Evolutionary conservation across 2,329 filamentous ascomycete genomes (phyloP).

Genomic region (Xylariaceae sp.): DNA sequence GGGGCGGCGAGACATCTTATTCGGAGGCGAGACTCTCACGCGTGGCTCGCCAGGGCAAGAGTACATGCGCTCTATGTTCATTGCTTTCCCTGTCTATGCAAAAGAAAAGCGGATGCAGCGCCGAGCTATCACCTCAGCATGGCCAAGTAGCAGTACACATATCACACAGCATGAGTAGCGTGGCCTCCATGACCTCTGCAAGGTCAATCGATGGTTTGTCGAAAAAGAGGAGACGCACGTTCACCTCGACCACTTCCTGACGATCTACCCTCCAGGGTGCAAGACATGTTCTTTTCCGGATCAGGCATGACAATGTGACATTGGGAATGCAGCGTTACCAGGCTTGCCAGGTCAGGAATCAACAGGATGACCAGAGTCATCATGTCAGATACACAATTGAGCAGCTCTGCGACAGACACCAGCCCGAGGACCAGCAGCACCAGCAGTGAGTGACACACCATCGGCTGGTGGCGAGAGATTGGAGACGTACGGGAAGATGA

Average conservation of each 20-base stretch:
- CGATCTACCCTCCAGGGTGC: no score
- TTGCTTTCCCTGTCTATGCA: slow-evolving; percentile 24
- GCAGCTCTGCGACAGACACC: no score
- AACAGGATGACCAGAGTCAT: slow-evolving; percentile 3
- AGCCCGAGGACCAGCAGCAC: no score
- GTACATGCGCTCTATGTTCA: slow-evolving; percentile 22
- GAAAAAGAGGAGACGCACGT: slow-evolving; percentile 7
- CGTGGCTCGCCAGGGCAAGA: not conserved
- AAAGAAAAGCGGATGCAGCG: slow-evolving; percentile 22
- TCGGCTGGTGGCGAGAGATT: no score
- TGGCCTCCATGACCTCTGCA: slow-evolving; percentile 3
- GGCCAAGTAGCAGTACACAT: slow-evolving; percentile 23
- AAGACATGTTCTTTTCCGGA: not conserved
- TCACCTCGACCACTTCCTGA: slow-evolving; percentile 4
- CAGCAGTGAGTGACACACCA: no score
- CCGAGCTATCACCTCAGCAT: slow-evolving; percentile 23
- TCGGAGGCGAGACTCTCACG: slow-evolving; percentile 11
- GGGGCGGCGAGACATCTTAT: no score
- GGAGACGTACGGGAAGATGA: no score
- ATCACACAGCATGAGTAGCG: slow-evolving; percentile 11
- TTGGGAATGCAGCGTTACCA: not conserved
- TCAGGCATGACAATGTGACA: slow-evolving; percentile 9
- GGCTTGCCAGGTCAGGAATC: not conserved
- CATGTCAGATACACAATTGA: not conserved
- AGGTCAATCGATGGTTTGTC: slow-evolving; percentile 14